Evolutionary conservation across 495 filamentous ascomycete species (phyloP).

Genomic region (Schizothecium vesticola): DNA sequence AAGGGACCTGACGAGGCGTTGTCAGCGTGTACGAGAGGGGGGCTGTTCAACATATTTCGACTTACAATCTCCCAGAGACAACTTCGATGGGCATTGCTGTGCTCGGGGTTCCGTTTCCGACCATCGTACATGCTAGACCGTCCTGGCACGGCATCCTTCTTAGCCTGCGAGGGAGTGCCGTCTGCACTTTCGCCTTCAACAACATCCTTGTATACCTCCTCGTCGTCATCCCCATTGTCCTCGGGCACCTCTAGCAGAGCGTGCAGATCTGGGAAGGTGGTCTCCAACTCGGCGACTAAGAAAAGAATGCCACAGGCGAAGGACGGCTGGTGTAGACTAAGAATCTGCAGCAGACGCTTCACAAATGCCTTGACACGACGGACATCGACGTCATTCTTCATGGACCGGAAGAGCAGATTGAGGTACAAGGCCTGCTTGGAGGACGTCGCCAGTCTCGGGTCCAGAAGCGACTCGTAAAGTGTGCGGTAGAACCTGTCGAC

Average conservation of each 20-base stretch:
- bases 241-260: conserved; percentile 67
- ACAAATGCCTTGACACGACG: conserved; percentile 92
- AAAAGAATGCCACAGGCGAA: conserved; percentile 89
- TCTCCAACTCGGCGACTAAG: conserved; percentile 73
- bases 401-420: conserved; percentile 79
- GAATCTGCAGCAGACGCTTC: conserved; percentile 84
- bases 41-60: conserved; percentile 9
- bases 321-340: conserved; percentile 79
- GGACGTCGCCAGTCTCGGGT: conserved; percentile 77
- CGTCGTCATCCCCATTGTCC: conserved; percentile 47
- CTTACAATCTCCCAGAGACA: conserved; percentile 88
- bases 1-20: conserved; percentile 50
- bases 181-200: conserved; percentile 61
- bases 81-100: conserved; percentile 81
- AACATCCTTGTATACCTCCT: conserved; percentile 50
- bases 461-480: conserved; percentile 88
- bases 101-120: conserved; percentile 82
- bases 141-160: neutral
- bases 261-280: conserved; percentile 66
- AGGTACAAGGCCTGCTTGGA: conserved; percentile 95
- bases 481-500: conserved; percentile 91
- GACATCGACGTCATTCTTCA: conserved; percentile 81
- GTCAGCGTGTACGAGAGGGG: conserved; percentile 2
- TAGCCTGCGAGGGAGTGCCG: conserved; percentile 16
- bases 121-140: conserved; percentile 60